Evolutionary conservation across 371 early-diverging fungal genomes (phyloP), one percentile per base, ranked within the genome.

Genomic region (Mortierella sp.): DNA sequence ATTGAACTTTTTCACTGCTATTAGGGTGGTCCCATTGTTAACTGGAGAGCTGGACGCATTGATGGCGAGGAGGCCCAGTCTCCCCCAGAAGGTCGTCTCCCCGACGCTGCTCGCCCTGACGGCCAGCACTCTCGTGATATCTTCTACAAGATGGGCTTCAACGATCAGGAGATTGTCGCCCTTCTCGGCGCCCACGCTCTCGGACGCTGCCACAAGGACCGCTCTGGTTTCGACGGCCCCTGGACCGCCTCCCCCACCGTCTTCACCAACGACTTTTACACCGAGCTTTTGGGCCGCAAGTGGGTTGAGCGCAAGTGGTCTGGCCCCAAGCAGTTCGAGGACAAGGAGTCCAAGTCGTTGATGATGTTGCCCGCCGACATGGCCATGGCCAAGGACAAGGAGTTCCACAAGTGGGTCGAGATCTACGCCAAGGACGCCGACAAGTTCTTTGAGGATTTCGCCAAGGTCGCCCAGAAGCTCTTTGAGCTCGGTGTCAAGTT

Each of bases 111-210:
- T 46, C 89, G 96, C 87, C 68, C 85, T 51, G 96, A 93, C 72
- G 88, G 93, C 77, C 84, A 91, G 63, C 96, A 96, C 89, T 89
- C 95, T 68, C 94, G 97, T 51, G 92, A 95, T 74, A 88, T 97
- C 81, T 99, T 98, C 88, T 95, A 97, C 91, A 93, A 97, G 76
- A 98, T 98, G 98, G 97, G 97, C 56, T 97, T 98, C 89, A 93
- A 96, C 89, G 99, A 98, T 90, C 97, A 96, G 88, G 99, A 99
- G 86, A 97, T 97, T 83, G 96, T 96, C 74, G 98, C 98, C 16
- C 92, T 99, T 73, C 71, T 91, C n/a, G 99, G 99, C 44, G 98
- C 96, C 49, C 99, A 99, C 89, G 93, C 96, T n/a, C 88, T 99
- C n/a, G 99, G 99, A 29, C 93, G 98, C 77, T 98, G 98, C 91